phyloP scores from a whole-genome alignment of 2,329 filamentous ascomycete species.

The Fusarium verrucosum region DNA sequence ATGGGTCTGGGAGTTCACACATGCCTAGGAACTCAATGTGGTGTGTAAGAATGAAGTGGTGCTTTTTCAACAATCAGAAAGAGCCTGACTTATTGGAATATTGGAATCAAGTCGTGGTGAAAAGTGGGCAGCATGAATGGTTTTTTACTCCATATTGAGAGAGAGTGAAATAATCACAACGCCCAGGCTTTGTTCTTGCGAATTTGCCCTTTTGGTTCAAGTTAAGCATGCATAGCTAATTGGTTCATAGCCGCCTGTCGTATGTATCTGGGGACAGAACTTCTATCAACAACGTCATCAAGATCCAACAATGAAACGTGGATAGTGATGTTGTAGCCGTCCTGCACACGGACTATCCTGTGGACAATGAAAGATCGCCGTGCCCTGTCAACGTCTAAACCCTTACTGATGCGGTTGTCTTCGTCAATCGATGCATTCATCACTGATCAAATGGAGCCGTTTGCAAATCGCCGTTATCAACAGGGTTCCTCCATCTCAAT shows the following conservation, averaged over 20 bases:
- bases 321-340: constrained; percentile 43
- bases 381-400: constrained; percentile 24
- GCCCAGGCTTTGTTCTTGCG: constrained; percentile 17
- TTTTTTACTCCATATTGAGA: background rate
- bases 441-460: constrained; percentile 33
- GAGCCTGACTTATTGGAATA: background rate
- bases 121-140: background rate
- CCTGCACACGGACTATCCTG: constrained; percentile 41
- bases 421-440: constrained; percentile 34
- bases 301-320: constrained; percentile 40
- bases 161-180: background rate
- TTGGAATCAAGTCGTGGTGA: constrained; percentile 11
- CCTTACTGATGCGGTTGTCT: constrained; percentile 26
- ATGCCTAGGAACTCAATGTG: background rate
- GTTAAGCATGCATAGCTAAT: constrained; percentile 31
- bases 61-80: constrained; percentile 1
- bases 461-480: constrained; percentile 27
- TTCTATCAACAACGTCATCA: constrained; percentile 37
- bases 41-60: constrained; percentile 17
- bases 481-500: constrained; percentile 32
- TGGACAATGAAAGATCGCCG: constrained; percentile 38
- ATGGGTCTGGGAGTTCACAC: constrained; percentile 15
- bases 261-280: constrained; percentile 36
- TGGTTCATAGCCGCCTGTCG: constrained; percentile 33
- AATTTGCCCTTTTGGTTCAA: constrained; percentile 38